Base-by-base conservation (phyloP, 2,329 filamentous ascomycete species). In the Plenodomus tracheiphilus region DNA sequence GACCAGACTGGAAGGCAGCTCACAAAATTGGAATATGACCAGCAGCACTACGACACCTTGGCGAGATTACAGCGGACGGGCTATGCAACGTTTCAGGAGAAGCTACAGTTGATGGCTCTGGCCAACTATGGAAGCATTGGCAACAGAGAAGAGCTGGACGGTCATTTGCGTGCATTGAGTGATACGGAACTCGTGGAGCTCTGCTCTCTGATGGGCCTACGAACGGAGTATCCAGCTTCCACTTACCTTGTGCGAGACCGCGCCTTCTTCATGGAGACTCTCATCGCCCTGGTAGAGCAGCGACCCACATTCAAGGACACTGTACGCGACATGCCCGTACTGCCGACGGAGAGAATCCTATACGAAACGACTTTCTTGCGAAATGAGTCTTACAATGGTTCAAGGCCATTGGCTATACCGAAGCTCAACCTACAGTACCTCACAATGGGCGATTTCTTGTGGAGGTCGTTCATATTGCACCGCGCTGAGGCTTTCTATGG, bases 381-480 rank as follows among this genome's bases (percentile, higher is more conserved):
- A 49, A 93, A 93, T 47, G 92, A 97, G 63, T 81, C 80, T 7
- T 97, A 97, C 63, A 87, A 96, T 69, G 92, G 92, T 20, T 91
- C 90, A 19, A 84, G 84, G 40, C 92, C 94, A 4, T 79, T 99
- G 49, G 90, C 94, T 2, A 85, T 99, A 37, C 94, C 94, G 2
- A 99, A 99, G 70, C 75, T 97, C 39, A 99, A 97, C 62, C 77
- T 99, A 21, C 94, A 99, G 67, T 99, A 99, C 72, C 79, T 99
- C 13, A 96, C 92, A 2, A 85, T 96, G 42, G 91, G 91, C 2
- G 94, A 99, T 71, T 99, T 99, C 62, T 76, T 99, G n/a, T 99
- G 92, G 91, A 84, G 95, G 54, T 91, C 93, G 0, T 87, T 97
- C 64, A 81, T 95, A 13, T 78, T 99, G 8, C 94, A 96, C 69